Conservation (phyloP, 1,139 yeast genomes). For the Yamadazyma mexicana region DNA sequence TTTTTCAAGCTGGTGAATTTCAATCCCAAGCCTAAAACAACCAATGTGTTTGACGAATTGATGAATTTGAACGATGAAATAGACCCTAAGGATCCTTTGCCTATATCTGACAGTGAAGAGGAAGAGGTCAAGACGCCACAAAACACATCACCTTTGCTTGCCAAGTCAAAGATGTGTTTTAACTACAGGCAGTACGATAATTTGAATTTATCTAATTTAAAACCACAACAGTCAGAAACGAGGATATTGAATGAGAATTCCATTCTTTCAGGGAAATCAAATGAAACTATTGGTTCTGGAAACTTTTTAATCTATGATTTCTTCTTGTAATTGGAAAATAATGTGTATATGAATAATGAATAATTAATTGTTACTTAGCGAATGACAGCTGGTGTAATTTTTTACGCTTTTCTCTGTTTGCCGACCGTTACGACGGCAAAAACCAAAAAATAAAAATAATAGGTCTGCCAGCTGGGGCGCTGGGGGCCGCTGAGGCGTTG, state of each 20-base stretch:
- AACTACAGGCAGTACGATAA: constrained; percentile 48
- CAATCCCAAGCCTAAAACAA: constrained; percentile 30
- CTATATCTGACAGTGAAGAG: constrained; percentile 11
- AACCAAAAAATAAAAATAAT: no score
- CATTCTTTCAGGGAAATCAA: constrained; percentile 50
- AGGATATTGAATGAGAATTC: constrained; percentile 46
- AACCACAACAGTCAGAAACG: constrained; percentile 21
- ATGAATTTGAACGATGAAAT: constrained; percentile 32
- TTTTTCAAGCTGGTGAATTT: constrained; percentile 44
- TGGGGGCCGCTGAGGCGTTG: no score
- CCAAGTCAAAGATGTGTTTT: constrained; percentile 36
- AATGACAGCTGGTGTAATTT: no score
- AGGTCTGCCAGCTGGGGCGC: no score
- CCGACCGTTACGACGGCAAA: no score
- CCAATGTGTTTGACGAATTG: constrained; percentile 41
- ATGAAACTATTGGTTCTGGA: constrained; percentile 57
- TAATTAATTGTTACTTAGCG: no score
- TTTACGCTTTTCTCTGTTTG: no score
- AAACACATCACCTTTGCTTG: constrained; percentile 18
- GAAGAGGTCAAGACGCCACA: constrained; percentile 22
- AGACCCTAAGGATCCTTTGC: constrained; percentile 13
- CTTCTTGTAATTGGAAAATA: constrained; percentile 28
- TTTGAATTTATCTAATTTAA: constrained; percentile 39
- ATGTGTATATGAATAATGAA: constrained; percentile 5
- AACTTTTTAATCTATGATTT: constrained; percentile 50